Conservation (phyloP, 495 filamentous ascomycete species). For the Xylaria intraflava region DNA sequence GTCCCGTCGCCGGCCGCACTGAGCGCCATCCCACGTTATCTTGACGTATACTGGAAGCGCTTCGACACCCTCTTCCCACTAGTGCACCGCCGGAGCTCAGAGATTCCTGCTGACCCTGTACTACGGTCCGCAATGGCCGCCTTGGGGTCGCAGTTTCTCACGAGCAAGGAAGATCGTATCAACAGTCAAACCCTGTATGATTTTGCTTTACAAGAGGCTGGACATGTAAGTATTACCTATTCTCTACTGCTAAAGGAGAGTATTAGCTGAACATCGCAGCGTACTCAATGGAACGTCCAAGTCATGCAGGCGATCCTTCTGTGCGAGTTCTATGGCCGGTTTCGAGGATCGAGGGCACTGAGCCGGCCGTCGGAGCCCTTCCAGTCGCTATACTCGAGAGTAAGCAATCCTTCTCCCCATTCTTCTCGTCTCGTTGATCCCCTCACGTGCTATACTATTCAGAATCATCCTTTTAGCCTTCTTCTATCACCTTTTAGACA, state of each 20-base stretch:
- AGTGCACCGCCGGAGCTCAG: conserved; percentile 35
- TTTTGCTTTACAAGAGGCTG: conserved; percentile 38
- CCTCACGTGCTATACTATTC: conserved; percentile 28
- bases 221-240: conserved; percentile 18
- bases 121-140: conserved; percentile 45
- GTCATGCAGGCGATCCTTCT: conserved; percentile 51
- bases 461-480: conserved; percentile 30
- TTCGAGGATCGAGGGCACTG: conserved; percentile 43
- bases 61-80: conserved; percentile 38
- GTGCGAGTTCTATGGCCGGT: conserved; percentile 48
- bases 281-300: conserved; percentile 39
- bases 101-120: conserved; percentile 33
- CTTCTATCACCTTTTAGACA: conserved; percentile 29
- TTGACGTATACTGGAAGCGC: conserved; percentile 40
- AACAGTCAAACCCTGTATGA: conserved; percentile 40
- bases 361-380: conserved; percentile 41
- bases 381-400: conserved; percentile 45
- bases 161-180: conserved; percentile 38
- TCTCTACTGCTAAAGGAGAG: not conserved
- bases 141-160: conserved; percentile 40
- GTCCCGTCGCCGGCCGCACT: conserved; percentile 28
- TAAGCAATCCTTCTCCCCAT: conserved; percentile 37
- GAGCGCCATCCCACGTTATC: conserved; percentile 32
- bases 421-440: conserved; percentile 32
- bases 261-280: conserved; percentile 23